Evolutionary conservation across 225 moss, liverwort and hornwort species (phyloP), one percentile per base, ranked within the genome.

Genomic region (Sphagnum tenellum): DNA sequence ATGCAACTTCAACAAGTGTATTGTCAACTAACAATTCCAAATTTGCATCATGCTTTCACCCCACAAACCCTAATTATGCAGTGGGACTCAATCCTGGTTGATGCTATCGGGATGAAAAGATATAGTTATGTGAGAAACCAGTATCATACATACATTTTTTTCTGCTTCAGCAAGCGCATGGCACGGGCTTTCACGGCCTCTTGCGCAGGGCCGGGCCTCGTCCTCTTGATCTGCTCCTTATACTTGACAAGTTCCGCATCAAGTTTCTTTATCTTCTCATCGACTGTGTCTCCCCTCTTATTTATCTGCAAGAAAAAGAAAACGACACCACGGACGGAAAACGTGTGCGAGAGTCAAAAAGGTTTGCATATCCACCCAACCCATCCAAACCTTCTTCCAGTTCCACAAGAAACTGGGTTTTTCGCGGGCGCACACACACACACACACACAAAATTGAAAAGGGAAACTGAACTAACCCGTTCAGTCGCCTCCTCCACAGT

Each of bases 191-290:
- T 98, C 70, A 89, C 74, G 6, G 96, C 92, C 76, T 98, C 96
- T 71, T 98, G 96, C 10, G 96, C 90, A 47, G 96, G 96, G 9
- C 96, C 92, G 5, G 96, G 88, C 65, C 92, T 79, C 10, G 92
- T 90, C 77, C 85, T 89, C 86, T 92, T 92, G 66, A 98, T 92
- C 80, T 92, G 96, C 56, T 98, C 96, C 56, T 90, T 84, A 74
- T 93, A 90, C 70, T 68, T 81, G 10, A 85, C 83, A 14, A 98
- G 85, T 78, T 98, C 96, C 47, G 62, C 90, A 75, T 98, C 92
- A 59, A 92, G 87, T 78, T 89, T 90, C 79, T 73, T 92, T 56
- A 98, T 78, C 65, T 98, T 98, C 77, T 92, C 92, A 71, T 92
- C 92, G 66, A 98, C 80, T 56, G 79, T 87, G 49, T 93, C 96